Conservation (phyloP, 2,329 filamentous ascomycete genomes). For the Chalaropsis thielavioides region DNA sequence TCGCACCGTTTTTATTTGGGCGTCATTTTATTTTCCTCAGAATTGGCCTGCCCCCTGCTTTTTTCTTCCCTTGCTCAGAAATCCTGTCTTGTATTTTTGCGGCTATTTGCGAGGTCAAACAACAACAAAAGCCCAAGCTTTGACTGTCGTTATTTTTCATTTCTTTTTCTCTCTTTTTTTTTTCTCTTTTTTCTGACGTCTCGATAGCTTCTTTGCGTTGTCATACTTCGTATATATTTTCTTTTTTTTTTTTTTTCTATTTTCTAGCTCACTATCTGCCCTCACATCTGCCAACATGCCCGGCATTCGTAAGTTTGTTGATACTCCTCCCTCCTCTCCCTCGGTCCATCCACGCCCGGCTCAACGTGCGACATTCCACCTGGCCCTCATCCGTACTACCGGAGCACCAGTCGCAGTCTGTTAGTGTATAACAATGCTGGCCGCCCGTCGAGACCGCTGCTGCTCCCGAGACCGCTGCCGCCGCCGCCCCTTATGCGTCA, state of each 20-base stretch:
- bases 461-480: too few species aligned
- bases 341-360: not conserved
- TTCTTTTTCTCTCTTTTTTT: slow-evolving; percentile 9
- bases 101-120: slow-evolving; percentile 4
- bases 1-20: not conserved
- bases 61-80: slow-evolving; percentile 1
- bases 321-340: not conserved
- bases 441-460: too few species aligned
- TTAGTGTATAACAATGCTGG: too few species aligned
- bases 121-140: slow-evolving; percentile 9
- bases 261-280: not conserved
- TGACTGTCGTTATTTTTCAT: not conserved
- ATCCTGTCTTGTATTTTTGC: not conserved
- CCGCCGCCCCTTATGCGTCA: not conserved
- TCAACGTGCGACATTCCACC: not conserved
- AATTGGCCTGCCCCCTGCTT: not conserved
- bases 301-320: slow-evolving; percentile 15
- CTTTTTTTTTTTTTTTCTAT: not conserved
- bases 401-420: too few species aligned
- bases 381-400: not conserved
- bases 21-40: slow-evolving; percentile 3
- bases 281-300: slow-evolving; percentile 11
- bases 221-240: slow-evolving; percentile 6
- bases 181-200: slow-evolving; percentile 1
- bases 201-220: not conserved